Percentiles rank a stretch among this genome's conserved stretches.
Conservation (phyloP, 306 rosid species). For the Glycine soja region DNA sequence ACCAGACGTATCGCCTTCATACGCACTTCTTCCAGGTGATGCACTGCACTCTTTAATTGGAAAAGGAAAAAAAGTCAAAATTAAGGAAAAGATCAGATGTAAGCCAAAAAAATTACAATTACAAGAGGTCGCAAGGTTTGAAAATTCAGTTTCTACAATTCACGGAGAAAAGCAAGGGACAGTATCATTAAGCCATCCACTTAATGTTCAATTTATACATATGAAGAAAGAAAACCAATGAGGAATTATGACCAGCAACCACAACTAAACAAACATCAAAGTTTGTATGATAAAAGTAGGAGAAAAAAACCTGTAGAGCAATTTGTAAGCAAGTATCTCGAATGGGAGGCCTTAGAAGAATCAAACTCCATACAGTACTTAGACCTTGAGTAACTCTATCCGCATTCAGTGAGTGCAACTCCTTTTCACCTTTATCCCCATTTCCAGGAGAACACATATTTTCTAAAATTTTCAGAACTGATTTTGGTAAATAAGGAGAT, state of each 20-base stretch:
- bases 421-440: slow-evolving; percentile 74
- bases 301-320: slow-evolving; percentile 78
- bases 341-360: slow-evolving; percentile 86
- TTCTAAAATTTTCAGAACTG: slow-evolving; percentile 76
- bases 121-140: slow-evolving; percentile 29
- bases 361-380: slow-evolving; percentile 91
- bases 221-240: slow-evolving; percentile 8
- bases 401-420: slow-evolving; percentile 64
- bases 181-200: slow-evolving; percentile 18
- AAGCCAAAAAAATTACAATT: slow-evolving; percentile 25
- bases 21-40: slow-evolving; percentile 89
- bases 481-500: slow-evolving; percentile 86
- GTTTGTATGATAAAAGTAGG: slow-evolving; percentile 29
- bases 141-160: slow-evolving; percentile 32
- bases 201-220: slow-evolving; percentile 29
- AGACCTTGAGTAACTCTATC: slow-evolving; percentile 98
- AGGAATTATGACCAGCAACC: slow-evolving; percentile 30
- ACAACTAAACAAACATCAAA: slow-evolving; percentile 2
- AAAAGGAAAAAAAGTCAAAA: slow-evolving; percentile 50
- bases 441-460: slow-evolving; percentile 89
- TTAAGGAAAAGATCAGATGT: slow-evolving; percentile 19
- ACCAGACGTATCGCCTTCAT: slow-evolving; percentile 99
- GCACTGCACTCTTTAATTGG: slow-evolving; percentile 83
- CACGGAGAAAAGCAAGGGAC: neutral
- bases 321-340: slow-evolving; percentile 90